Evolutionary conservation across 305 asterid species (phyloP), one percentile per base, ranked within the genome.

Genomic region (Plantago coronopus): DNA sequence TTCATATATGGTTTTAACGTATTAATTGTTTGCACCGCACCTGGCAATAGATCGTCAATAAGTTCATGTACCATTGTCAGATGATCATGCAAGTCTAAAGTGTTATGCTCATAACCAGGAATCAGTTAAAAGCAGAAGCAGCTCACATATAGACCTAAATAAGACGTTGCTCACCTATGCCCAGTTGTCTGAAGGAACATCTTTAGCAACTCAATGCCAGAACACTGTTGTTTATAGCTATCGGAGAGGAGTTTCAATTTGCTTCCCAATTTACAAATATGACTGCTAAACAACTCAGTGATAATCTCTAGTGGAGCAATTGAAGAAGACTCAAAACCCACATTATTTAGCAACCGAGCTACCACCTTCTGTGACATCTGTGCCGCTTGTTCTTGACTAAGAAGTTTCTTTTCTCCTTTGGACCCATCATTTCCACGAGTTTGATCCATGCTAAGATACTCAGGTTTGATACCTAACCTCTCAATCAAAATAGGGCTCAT

Each of bases 381-480:
- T 59, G 75, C 76, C 64, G 96, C 99, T 81, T 89, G 97, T 62
- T 87, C 94, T 66, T 76, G 76, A 79, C 90, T 69, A 64, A 81
- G 80, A 76, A 77, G 68, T 66, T 82, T 85, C 79, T 67, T 75
- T 70, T 69, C 79, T 62, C 86, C 82, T 69, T 72, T 86, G 71
- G 66, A 64, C 50, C 85, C 91, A 69, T 59, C 77, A 77, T 73
- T 89, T 63, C 96, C 94, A 63, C 70, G 82, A 60, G 65, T 63
- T 78, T 78, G 94, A 74, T 89, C 96, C 87, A 85, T 85, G 80
- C 75, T 89, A 54, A 87, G 96, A 76, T 87, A 89, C 69, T 93
- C 99, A 42, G 99, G 87, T 70, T 84, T 86, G 75, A 93, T 93
- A 66, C 99, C 99, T 59, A 93, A 94, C 79, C 99, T 81, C 88